These are phyloP conservation scores for Gnomoniopsis sp. DNA, from an alignment of 2,329 filamentous ascomycete genomes.

Conservation along the genomic window DNA sequence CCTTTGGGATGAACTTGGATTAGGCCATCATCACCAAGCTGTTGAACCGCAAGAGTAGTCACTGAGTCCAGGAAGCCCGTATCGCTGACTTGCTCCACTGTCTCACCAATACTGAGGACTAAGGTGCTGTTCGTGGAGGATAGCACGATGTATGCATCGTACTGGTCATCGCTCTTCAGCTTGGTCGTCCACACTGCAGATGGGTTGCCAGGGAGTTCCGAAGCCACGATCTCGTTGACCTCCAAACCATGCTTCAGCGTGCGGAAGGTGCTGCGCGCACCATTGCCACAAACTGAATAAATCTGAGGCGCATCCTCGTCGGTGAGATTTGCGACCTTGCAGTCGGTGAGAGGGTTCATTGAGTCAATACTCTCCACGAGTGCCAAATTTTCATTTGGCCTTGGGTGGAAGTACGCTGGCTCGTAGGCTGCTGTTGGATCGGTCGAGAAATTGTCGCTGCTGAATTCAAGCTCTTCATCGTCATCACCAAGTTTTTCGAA, in stretches of 20 bases:
- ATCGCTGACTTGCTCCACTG: conserved; percentile 91
- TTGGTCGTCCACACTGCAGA: conserved; percentile 96
- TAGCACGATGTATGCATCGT: conserved; percentile 92
- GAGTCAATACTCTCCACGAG: conserved; percentile 82
- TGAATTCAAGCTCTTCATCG: conserved; percentile 83
- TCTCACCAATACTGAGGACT: conserved; percentile 92
- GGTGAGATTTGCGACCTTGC: conserved; percentile 85
- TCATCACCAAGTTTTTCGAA: conserved; percentile 97
- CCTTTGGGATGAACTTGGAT: conserved; percentile 96
- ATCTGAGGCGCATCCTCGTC: conserved; percentile 96
- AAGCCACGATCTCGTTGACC: conserved; percentile 94
- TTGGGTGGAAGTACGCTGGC: conserved; percentile 81
- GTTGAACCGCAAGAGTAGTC: conserved; percentile 86
- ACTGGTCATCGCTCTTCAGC: conserved; percentile 74
- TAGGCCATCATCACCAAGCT: conserved; percentile 87
- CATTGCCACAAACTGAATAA: conserved; percentile 85
- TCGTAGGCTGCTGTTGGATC: conserved; percentile 70
- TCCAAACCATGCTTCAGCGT: conserved; percentile 90
- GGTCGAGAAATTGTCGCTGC: conserved; percentile 75
- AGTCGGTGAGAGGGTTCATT: conserved; percentile 87
- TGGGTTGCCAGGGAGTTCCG: conserved; percentile 82
- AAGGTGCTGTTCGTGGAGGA: conserved; percentile 88
- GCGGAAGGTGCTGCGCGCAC: conserved; percentile 84
- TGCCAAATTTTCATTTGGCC: conserved; percentile 76
- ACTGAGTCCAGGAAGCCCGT: conserved; percentile 88